These are phyloP conservation scores for Beauveria varroae DNA, from an alignment of 2,329 filamentous ascomycete genomes.

Conservation along the genomic window DNA sequence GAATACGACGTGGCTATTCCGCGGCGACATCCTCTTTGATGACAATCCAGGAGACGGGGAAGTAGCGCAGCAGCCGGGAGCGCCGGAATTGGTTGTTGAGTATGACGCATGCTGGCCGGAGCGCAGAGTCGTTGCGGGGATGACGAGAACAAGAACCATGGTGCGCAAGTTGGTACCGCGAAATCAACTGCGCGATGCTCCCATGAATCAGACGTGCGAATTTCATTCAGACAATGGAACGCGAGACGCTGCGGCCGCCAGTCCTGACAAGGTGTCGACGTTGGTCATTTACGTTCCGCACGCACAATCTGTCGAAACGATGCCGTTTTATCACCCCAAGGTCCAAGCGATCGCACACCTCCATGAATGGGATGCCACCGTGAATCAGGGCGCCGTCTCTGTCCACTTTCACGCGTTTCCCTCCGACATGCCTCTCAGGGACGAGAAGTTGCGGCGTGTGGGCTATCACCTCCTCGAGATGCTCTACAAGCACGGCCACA, in stretches of 20 bases:
- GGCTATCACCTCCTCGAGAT: slow-evolving; percentile 61
- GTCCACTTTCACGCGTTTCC: slow-evolving; percentile 52
- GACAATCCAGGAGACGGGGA: slow-evolving; percentile 13
- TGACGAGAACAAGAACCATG: slow-evolving; percentile 51
- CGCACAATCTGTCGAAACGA: slow-evolving; percentile 46
- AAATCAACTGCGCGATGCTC: slow-evolving; percentile 66
- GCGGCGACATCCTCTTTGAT: slow-evolving; percentile 60
- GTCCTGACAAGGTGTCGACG: slow-evolving; percentile 18
- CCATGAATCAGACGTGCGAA: slow-evolving; percentile 76
- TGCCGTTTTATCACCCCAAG: slow-evolving; percentile 84
- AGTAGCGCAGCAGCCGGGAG: slow-evolving; percentile 5
- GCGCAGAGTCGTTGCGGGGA: slow-evolving; percentile 17
- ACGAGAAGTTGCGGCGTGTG: slow-evolving; percentile 54
- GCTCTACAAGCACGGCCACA: slow-evolving; percentile 66
- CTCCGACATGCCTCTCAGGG: slow-evolving; percentile 8
- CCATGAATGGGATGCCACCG: slow-evolving; percentile 52
- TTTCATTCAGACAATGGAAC: slow-evolving; percentile 43
- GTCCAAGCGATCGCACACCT: slow-evolving; percentile 69
- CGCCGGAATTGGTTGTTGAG: slow-evolving; percentile 14
- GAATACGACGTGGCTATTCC: slow-evolving; percentile 69
- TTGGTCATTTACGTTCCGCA: slow-evolving; percentile 73
- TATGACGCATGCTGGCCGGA: slow-evolving; percentile 19
- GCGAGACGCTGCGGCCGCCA: slow-evolving; percentile 15
- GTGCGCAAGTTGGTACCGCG: slow-evolving; percentile 74
- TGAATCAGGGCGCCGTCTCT: slow-evolving; percentile 43